A percentile compares a stretch with the other conserved stretches of the same genome.
These are phyloP conservation scores for Candida vartiovaarae DNA, from an alignment of 805 yeast species.

Conservation along the genomic window DNA sequence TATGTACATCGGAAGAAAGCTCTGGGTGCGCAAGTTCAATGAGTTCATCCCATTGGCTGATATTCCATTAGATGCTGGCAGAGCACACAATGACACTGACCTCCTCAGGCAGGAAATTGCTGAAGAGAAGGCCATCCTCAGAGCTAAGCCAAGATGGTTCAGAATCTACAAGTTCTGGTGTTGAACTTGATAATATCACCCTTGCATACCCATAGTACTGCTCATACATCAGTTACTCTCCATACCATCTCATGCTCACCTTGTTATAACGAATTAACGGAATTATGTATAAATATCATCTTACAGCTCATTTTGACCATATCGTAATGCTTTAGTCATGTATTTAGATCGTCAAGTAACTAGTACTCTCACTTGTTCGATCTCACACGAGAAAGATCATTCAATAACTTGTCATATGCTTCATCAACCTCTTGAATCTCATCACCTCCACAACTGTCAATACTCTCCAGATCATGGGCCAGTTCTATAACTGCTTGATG, in stretches of 20 bases:
- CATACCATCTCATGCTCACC: too few relatives aligned
- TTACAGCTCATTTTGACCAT: too few relatives aligned
- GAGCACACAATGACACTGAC: slow-evolving; percentile 54
- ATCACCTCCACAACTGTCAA: slow-evolving; percentile 3
- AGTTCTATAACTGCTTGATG: not conserved
- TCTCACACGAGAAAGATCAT: slow-evolving; percentile 59
- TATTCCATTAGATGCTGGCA: slow-evolving; percentile 58
- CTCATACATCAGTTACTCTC: too few relatives aligned
- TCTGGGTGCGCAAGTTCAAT: slow-evolving; percentile 35
- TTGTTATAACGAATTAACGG: too few relatives aligned
- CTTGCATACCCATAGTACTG: too few relatives aligned
- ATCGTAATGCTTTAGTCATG: too few relatives aligned
- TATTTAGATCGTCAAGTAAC: not conserved
- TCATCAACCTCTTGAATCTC: slow-evolving; percentile 49
- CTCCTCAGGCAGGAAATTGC: slow-evolving; percentile 47
- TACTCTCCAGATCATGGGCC: slow-evolving; percentile 4
- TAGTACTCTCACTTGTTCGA: slow-evolving; percentile 32
- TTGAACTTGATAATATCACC: slow-evolving; percentile 30
- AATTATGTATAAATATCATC: too few relatives aligned
- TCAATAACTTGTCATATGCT: slow-evolving; percentile 63
- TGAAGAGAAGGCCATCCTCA: slow-evolving; percentile 47
- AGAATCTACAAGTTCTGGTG: slow-evolving; percentile 52
- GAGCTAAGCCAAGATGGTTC: slow-evolving; percentile 37
- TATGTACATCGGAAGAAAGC: slow-evolving; percentile 35
- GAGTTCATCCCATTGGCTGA: slow-evolving; percentile 37